Evolutionary conservation across 306 rosid genomes (phyloP).

Genomic region (Albizia julibrissin): DNA sequence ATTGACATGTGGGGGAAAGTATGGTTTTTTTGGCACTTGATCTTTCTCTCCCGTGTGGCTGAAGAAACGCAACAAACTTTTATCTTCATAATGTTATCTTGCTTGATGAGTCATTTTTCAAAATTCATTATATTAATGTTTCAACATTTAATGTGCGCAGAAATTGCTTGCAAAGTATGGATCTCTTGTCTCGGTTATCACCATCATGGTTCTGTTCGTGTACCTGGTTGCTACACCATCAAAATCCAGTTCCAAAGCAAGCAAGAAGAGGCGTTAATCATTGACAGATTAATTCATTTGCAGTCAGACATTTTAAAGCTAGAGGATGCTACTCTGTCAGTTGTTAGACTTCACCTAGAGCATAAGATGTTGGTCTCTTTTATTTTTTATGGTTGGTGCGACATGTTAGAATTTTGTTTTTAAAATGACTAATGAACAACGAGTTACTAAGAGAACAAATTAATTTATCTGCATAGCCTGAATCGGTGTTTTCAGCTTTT

Average conservation of each 20-base stretch:
- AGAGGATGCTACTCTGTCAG: conserved; percentile 35
- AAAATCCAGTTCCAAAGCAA: conserved; percentile 75
- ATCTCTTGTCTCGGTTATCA: conserved; percentile 76
- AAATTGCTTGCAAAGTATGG: conserved; percentile 87
- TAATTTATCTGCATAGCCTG: conserved; percentile 30
- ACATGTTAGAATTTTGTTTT: neutral
- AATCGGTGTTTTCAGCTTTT: conserved; percentile 37
- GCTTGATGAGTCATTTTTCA: neutral
- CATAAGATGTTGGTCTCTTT: conserved; percentile 31
- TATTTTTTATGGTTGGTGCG: neutral
- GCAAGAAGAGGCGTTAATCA: conserved; percentile 95
- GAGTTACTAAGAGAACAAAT: conserved; percentile 45
- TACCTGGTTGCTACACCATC: conserved; percentile 77
- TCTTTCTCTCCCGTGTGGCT: neutral
- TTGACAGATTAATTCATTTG: conserved; percentile 24
- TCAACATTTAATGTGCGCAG: conserved; percentile 51
- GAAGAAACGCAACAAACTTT: neutral
- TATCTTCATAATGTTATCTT: neutral
- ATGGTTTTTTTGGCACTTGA: neutral
- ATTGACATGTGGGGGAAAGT: neutral
- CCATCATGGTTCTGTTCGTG: conserved; percentile 71
- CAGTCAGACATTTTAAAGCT: conserved; percentile 28
- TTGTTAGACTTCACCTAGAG: conserved; percentile 41
- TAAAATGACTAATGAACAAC: conserved; percentile 32
- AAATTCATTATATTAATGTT: conserved; percentile 10